Evolutionary conservation across 1,139 yeast genomes (phyloP).

Genomic region (Suhomyces bolitotheri): DNA sequence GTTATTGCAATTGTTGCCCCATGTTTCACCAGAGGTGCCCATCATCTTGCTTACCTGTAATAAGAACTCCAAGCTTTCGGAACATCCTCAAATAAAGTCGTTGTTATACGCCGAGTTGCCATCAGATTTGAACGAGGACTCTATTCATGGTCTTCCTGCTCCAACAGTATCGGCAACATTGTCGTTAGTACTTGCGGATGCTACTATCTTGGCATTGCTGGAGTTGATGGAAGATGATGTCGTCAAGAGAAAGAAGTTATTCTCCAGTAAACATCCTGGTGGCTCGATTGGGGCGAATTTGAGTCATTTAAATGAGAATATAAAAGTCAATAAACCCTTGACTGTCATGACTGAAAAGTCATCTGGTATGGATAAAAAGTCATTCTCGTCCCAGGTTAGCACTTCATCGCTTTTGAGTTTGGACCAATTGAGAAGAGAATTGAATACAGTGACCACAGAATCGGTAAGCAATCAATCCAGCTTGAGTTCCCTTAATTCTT

Average conservation of each 20-base stretch:
- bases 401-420: constrained; percentile 34
- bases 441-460: constrained; percentile 6
- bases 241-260: constrained; percentile 51
- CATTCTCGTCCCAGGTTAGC: constrained; percentile 21
- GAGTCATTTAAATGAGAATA: constrained; percentile 34
- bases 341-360: constrained; percentile 2
- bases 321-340: constrained; percentile 14
- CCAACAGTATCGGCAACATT: constrained; percentile 86
- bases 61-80: constrained; percentile 47
- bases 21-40: constrained; percentile 54
- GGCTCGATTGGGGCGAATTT: constrained; percentile 77
- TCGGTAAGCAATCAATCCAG: constrained; percentile 7
- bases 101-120: constrained; percentile 68
- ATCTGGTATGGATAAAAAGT: constrained; percentile 7
- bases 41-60: constrained; percentile 66
- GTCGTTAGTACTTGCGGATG: constrained; percentile 75
- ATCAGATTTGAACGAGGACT: constrained; percentile 53
- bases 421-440: constrained; percentile 25
- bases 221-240: constrained; percentile 65
- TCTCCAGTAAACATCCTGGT: constrained; percentile 81
- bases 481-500: constrained; percentile 21
- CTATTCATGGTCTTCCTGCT: constrained; percentile 80
- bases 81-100: constrained; percentile 46
- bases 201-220: constrained; percentile 69
- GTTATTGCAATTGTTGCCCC: constrained; percentile 58